Base-by-base conservation (phyloP, 495 filamentous ascomycete species). In the Aspergillus carlsbadensis region DNA sequence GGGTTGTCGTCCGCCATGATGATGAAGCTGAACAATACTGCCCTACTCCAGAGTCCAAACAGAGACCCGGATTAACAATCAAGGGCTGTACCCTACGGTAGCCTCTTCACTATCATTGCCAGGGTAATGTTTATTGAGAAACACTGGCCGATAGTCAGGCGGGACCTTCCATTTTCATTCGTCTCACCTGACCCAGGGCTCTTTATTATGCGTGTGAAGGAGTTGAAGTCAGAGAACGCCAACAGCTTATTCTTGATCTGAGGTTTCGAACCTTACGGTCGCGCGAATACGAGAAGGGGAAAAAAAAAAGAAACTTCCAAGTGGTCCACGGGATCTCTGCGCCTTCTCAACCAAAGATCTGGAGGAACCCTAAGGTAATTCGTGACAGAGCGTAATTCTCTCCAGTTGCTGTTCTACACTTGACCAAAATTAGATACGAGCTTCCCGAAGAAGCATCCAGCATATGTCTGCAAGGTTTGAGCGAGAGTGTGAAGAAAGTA, bases 341-440 rank as follows among this genome's bases (percentile, higher is more conserved):
- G 26, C 4, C 8, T 8, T 29, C 26, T 8, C 3, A 29, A 4
- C 26, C 26, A 29, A 29, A 29, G 26, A 29, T 29, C 26, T 29
- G 3, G 26, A 29, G 4, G 4, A 29, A 29, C 8, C 8, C 26
- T 29, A 3, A 29, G 26, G 26, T 29, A 8, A 8, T 29, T 29
- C 8, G 8, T 29, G 26, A 8, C 39, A 5, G 6, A 15, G 39
- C 39, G 6, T n/a, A n/a, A 20, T 8, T 20, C 39, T 3, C 39
- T 21, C 20, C 17, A 10, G 4, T 13, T 18, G 40, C 18, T 3
- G 5, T 41, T 41, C 39, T 41, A n/a, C n/a, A 7, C 40, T 34
- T 49, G 20, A 35, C 45, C 45, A 36, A 49, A 13, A 36, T 20
- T 36, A 14, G 45, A 49, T 49, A 49, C 45, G 45, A 36, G 31